phyloP scores from a whole-genome alignment of 1,139 yeast species.

The Pichia sp. region DNA sequence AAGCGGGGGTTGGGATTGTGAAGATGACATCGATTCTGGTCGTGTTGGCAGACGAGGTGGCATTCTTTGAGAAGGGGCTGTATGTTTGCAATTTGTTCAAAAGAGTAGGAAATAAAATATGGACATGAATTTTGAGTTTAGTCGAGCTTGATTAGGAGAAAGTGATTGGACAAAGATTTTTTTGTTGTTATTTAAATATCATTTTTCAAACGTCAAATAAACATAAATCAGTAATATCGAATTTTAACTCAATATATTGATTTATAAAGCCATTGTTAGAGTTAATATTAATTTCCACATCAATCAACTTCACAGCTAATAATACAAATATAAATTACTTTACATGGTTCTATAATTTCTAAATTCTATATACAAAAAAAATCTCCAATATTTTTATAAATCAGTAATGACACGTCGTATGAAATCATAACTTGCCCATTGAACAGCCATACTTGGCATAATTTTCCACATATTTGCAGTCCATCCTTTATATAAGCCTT shows the following conservation, averaged over 20 bases:
- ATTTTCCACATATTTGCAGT: constrained; percentile 86
- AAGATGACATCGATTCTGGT: background rate
- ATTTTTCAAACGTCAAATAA: too few species aligned
- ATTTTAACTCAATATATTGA: too few species aligned
- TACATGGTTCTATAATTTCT: background rate
- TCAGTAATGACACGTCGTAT: constrained; percentile 3
- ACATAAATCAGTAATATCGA: too few species aligned
- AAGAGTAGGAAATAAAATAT: background rate
- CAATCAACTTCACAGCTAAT: background rate
- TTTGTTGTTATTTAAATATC: too few species aligned
- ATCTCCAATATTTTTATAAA: background rate
- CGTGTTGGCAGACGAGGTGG: background rate
- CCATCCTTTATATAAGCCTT: constrained; percentile 83
- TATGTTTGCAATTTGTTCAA: background rate
- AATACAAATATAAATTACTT: background rate
- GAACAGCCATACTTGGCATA: constrained; percentile 91
- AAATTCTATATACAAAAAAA: background rate
- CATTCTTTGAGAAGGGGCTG: background rate
- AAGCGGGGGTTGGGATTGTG: background rate
- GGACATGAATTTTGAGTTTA: background rate
- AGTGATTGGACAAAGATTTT: too few species aligned
- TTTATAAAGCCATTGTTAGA: too few species aligned
- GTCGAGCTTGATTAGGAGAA: background rate
- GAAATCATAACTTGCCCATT: constrained; percentile 73
- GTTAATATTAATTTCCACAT: too few species aligned